Conservation (phyloP, 257 asterid genomes). For the Gentiana macrophylla region DNA sequence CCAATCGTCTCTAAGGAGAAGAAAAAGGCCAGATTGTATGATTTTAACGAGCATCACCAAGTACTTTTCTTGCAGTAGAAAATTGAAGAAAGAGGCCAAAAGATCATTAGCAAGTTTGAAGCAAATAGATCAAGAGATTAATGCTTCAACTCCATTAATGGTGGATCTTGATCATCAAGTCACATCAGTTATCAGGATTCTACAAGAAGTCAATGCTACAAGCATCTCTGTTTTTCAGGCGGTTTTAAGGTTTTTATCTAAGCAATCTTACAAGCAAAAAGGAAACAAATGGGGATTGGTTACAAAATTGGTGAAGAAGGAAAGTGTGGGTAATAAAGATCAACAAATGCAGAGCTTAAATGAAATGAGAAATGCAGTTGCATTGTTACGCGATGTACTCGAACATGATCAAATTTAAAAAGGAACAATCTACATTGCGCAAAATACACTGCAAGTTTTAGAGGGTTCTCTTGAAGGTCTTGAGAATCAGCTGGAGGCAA, state of each 20-base stretch:
- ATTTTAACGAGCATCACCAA: slow-evolving; percentile 8
- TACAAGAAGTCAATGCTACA: slow-evolving; percentile 16
- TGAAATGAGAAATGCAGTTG: slow-evolving; percentile 24
- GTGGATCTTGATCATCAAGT: slow-evolving; percentile 14
- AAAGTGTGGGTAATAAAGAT: slow-evolving; percentile 10
- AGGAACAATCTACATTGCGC: slow-evolving; percentile 16
- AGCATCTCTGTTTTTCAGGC: slow-evolving; percentile 14
- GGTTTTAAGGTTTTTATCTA: slow-evolving; percentile 14
- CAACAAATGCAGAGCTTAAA: slow-evolving; percentile 4
- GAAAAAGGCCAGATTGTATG: slow-evolving; percentile 11
- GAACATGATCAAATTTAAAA: slow-evolving; percentile 8
- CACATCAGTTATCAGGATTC: slow-evolving; percentile 14
- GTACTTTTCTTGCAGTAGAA: slow-evolving; percentile 11
- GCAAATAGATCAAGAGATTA: slow-evolving; percentile 14
- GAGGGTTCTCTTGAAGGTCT: slow-evolving; percentile 17
- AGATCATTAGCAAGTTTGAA: slow-evolving; percentile 1
- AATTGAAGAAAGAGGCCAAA: slow-evolving; percentile 14
- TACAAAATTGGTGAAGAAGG: slow-evolving; percentile 22
- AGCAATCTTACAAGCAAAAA: too few species aligned
- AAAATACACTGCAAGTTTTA: slow-evolving; percentile 19
- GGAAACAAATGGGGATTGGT: slow-evolving; percentile 23
- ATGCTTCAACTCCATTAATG: neutral
- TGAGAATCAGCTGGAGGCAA: slow-evolving; percentile 18
- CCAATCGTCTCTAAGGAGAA: slow-evolving; percentile 20
- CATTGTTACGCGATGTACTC: slow-evolving; percentile 14